These are phyloP conservation scores for Cochliopodium minus DNA, from an alignment of 208 protist species.

Conservation along the genomic window DNA sequence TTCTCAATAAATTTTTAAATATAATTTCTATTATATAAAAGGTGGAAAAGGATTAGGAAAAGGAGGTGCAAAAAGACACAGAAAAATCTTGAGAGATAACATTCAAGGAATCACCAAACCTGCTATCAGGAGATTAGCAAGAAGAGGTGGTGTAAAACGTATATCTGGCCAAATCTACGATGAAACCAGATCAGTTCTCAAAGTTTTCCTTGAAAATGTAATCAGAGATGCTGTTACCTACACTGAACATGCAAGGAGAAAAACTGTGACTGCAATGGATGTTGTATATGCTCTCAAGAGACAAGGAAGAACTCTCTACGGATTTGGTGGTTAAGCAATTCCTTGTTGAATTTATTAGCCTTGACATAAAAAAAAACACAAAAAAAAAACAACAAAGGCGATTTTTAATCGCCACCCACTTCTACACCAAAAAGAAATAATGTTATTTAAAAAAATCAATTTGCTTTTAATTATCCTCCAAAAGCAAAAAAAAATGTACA, in stretches of 20 bases:
- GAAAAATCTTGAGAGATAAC: constrained; percentile 60
- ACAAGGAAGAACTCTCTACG: constrained; percentile 59
- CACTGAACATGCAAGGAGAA: constrained; percentile 53
- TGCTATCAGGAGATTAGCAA: constrained; percentile 60
- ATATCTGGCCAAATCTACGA: constrained; percentile 47
- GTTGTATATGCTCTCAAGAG: constrained; percentile 64
- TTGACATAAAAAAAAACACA: too few relatives aligned
- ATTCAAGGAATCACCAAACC: constrained; percentile 56
- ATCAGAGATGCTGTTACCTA: constrained; percentile 54
- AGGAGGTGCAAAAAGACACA: constrained; percentile 39
- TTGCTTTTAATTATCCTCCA: too few relatives aligned
- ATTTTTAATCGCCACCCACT: too few relatives aligned
- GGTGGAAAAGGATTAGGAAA: constrained; percentile 9
- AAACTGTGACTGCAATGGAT: constrained; percentile 56
- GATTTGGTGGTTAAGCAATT: constrained; percentile 49
- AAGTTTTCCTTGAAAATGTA: constrained; percentile 52
- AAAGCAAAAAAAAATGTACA: too few relatives aligned
- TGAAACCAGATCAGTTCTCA: constrained; percentile 47
- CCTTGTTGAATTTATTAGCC: too few relatives aligned
- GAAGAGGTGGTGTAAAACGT: constrained; percentile 68
- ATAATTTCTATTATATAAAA: too few relatives aligned
- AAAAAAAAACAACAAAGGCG: too few relatives aligned
- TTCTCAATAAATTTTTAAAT: too few relatives aligned
- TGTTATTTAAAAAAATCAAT: too few relatives aligned
- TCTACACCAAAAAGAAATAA: too few relatives aligned